Conservation (phyloP, 1,284 basidiomycete species). For the Ganoderma resinaceum region DNA sequence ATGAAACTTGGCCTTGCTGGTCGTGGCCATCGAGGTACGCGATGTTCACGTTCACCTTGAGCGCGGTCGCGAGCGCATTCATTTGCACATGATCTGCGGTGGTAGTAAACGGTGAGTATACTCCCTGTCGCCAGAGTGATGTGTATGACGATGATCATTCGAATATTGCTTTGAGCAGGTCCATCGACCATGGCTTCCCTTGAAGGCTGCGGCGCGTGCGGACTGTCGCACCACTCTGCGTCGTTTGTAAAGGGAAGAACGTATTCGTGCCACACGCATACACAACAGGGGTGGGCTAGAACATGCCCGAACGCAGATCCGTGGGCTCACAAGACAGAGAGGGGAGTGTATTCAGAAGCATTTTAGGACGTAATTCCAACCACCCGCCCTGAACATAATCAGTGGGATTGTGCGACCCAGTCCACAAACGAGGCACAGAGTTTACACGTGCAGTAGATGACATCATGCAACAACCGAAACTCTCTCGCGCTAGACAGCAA, state of each 20-base stretch:
- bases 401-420: not conserved
- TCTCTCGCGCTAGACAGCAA: slow-evolving; percentile 1
- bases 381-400: not conserved
- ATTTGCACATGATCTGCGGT: slow-evolving; percentile 84
- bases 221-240: not conserved
- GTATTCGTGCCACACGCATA: not conserved
- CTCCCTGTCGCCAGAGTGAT: not conserved
- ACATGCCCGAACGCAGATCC: not conserved
- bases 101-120: not conserved
- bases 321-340: not conserved
- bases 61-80: slow-evolving; percentile 75
- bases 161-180: not conserved
- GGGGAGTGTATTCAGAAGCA: not conserved
- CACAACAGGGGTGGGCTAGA: not conserved
- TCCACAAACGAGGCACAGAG: not conserved
- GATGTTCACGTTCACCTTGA: slow-evolving; percentile 74
- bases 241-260: not conserved
- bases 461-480: not conserved
- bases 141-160: not conserved
- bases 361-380: not conserved
- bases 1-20: slow-evolving; percentile 59
- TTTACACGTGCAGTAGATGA: not conserved
- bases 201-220: not conserved
- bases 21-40: slow-evolving; percentile 78
- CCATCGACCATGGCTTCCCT: not conserved